These are phyloP conservation scores for Lentinula lateritia DNA, from an alignment of 768 basidiomycete species.

Conservation along the genomic window DNA sequence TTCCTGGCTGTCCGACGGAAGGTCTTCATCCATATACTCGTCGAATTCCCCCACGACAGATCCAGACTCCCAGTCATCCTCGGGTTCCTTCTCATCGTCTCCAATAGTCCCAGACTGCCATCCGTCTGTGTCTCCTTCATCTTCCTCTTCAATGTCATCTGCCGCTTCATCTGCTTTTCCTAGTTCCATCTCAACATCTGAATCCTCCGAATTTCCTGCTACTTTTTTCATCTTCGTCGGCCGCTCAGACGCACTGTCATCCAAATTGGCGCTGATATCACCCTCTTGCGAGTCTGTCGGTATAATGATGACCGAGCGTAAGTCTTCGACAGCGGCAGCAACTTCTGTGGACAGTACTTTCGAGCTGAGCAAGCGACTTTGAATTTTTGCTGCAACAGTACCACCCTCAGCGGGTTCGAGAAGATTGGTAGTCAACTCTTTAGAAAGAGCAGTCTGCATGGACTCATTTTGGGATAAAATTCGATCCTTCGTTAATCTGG, in stretches of 20 bases:
- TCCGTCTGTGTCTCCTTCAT: conserved; percentile 25
- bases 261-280: conserved; percentile 12
- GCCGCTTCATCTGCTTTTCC: conserved; percentile 17
- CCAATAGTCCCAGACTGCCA: conserved; percentile 33
- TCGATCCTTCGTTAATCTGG: conserved; percentile 72
- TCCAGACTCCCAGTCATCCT: conserved; percentile 51
- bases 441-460: conserved; percentile 37
- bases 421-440: conserved; percentile 35
- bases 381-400: conserved; percentile 51
- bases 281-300: conserved; percentile 3
- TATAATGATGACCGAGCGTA: conserved; percentile 39
- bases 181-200: conserved; percentile 12
- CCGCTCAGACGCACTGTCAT: conserved; percentile 8
- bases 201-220: not conserved
- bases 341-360: conserved; percentile 66
- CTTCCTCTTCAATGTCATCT: conserved; percentile 15
- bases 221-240: conserved; percentile 21
- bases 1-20: conserved; percentile 20
- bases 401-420: conserved; percentile 31
- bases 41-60: conserved; percentile 26
- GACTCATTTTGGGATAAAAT: conserved; percentile 44
- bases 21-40: conserved; percentile 10
- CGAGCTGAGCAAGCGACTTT: conserved; percentile 70
- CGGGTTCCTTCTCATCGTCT: conserved; percentile 19
- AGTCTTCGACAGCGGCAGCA: conserved; percentile 39